These are phyloP conservation scores for Volvox carteri DNA, from an alignment of 163 green algal species.

Conservation along the genomic window DNA sequence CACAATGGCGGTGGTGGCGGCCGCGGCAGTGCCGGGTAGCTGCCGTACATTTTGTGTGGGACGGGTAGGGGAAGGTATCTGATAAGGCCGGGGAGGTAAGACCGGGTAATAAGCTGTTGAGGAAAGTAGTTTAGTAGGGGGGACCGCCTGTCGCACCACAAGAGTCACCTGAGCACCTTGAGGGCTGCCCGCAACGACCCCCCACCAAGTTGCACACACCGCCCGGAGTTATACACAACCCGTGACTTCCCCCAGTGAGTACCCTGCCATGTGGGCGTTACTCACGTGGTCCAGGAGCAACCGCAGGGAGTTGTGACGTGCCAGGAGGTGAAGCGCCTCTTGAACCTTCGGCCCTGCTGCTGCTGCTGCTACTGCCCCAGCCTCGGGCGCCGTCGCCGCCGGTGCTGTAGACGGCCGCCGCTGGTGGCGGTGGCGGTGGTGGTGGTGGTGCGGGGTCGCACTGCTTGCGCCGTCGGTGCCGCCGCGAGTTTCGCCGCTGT, in stretches of 20 bases:
- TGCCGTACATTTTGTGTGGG: neutral
- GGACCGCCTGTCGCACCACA: neutral
- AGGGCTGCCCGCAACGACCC: neutral
- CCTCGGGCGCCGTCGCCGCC: neutral
- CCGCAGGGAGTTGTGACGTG: neutral
- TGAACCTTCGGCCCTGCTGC: neutral
- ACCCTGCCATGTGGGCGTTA: no score
- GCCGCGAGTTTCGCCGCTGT: neutral
- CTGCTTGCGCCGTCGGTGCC: neutral
- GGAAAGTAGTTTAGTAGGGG: neutral
- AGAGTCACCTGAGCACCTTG: neutral
- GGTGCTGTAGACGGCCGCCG: neutral
- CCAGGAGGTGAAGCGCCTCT: neutral
- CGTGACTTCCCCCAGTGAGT: neutral
- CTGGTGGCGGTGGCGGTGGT: no score
- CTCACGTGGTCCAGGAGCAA: slow-evolving; percentile 20
- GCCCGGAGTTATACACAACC: no score
- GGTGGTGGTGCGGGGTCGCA: no score
- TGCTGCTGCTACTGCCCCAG: neutral
- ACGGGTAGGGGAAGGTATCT: no score
- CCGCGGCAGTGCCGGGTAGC: neutral
- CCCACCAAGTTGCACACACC: neutral
- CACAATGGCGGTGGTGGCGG: neutral
- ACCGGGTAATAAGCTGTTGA: neutral
- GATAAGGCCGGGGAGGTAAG: no score